Base-by-base conservation (phyloP, 176 grass and related monocot species). In the Phyllostachys edulis region DNA sequence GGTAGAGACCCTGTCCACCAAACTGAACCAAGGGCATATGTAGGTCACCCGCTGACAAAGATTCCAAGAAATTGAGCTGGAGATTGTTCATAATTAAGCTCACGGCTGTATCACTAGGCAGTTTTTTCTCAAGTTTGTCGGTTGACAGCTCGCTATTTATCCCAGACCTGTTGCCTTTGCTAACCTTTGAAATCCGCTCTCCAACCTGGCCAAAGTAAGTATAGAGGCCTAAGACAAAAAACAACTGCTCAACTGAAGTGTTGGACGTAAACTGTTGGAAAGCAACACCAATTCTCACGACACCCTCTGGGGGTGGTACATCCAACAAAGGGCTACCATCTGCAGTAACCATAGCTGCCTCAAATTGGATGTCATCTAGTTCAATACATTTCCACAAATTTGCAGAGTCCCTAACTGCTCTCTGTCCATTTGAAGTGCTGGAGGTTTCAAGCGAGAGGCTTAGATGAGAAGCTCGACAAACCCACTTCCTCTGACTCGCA, bases 151-250 rank as follows among this genome's bases (percentile, higher is more conserved):
- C 76, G 34, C 67, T 57, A 76, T 67, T 82, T 44, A 42, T 67
- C 37, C 62, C 77, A 49, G 87, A 81, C 60, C 57, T 94, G 81
- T 82, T 96, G 45, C 69, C 61, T 88, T 93, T 91, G 82, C 91
- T 92, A 61, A 91, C 89, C 80, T 90, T 99, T 85, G 89, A 89
- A 73, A 99, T 88, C 75, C 81, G 87, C 69, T 99, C 97, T 86
- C 87, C 90, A 78, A 99, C 90, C 82, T 88, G 61, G 57, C 93
- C 97, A 91, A 99, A 99, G 83, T 99, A 96, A 82, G 87, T 72
- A 87, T 96, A 99, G 66, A 99, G 87, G 82, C 94, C 89, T 78
- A 99, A 84, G 26, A 99, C 97, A 82, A 99, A 99, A 88, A 99
- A 94, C 36, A 96, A 77, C 75, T 99, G 97, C 81, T 99, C 97